These are phyloP conservation scores for Plasmodium knowlesi DNA, from an alignment of 169 alveolate species.

Conservation along the genomic window DNA sequence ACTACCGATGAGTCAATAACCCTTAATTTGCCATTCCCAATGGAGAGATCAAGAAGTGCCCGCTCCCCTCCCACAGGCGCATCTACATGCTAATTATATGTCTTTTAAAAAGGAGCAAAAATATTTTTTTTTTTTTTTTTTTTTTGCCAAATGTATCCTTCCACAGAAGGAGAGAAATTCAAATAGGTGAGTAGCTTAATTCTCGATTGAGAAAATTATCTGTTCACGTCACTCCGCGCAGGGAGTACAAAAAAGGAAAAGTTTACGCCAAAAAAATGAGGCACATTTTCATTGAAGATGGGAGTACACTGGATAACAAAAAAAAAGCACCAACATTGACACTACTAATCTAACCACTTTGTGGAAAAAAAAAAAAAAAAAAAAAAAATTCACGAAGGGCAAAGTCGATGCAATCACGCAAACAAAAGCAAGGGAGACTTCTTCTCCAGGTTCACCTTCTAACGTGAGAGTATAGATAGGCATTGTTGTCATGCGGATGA, in stretches of 20 bases:
- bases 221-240: neutral
- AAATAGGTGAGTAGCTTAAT: neutral
- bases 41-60: neutral
- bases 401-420: neutral
- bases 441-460: neutral
- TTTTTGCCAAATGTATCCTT: neutral
- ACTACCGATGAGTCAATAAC: neutral
- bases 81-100: neutral
- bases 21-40: neutral
- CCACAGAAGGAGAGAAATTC: neutral
- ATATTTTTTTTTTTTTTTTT: too few species aligned
- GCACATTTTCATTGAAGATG: neutral
- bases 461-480: neutral
- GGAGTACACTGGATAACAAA: neutral
- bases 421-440: neutral
- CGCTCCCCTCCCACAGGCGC: neutral
- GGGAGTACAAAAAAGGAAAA: neutral
- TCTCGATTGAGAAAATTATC: neutral
- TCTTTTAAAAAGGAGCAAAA: neutral
- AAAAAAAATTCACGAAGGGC: neutral
- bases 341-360: neutral
- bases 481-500: neutral
- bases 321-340: neutral
- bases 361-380: neutral
- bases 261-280: neutral